phyloP scores from a whole-genome alignment of 164 flowering plant species.

The Aristolochia fimbriata region DNA sequence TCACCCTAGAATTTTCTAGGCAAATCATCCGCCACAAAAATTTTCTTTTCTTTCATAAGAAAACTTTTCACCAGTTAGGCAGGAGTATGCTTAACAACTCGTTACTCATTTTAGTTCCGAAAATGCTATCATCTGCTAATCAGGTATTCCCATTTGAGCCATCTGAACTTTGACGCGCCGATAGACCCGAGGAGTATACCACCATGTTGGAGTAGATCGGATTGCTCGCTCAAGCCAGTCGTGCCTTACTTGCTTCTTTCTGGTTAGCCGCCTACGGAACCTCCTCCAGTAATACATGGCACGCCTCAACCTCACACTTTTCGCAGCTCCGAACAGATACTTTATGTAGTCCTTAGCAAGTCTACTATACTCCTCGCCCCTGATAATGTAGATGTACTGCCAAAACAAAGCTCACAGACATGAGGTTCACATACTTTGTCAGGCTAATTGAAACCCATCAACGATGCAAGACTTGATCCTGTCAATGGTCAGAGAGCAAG shows the following conservation, averaged over 20 bases:
- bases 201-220: conserved; percentile 45
- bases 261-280: conserved; percentile 11
- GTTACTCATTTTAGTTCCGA: no score
- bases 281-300: conserved; percentile 26
- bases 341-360: conserved; percentile 42
- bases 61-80: no score
- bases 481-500: not conserved
- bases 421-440: not conserved
- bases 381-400: conserved; percentile 58
- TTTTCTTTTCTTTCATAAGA: no score
- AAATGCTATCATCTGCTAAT: no score
- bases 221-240: conserved; percentile 49
- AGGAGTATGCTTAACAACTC: no score
- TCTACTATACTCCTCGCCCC: conserved; percentile 36
- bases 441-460: not conserved
- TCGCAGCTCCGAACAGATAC: conserved; percentile 26
- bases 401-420: conserved; percentile 1
- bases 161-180: conserved; percentile 4
- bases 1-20: no score
- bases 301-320: conserved; percentile 40
- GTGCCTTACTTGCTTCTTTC: conserved; percentile 17
- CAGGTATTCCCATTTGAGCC: no score
- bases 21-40: no score
- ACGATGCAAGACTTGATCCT: not conserved
- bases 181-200: conserved; percentile 37